A percentile compares a stretch with the other conserved stretches of the same genome.
phyloP scores from a whole-genome alignment of 768 basidiomycete genomes.

The Sarcomyxa edulis region DNA sequence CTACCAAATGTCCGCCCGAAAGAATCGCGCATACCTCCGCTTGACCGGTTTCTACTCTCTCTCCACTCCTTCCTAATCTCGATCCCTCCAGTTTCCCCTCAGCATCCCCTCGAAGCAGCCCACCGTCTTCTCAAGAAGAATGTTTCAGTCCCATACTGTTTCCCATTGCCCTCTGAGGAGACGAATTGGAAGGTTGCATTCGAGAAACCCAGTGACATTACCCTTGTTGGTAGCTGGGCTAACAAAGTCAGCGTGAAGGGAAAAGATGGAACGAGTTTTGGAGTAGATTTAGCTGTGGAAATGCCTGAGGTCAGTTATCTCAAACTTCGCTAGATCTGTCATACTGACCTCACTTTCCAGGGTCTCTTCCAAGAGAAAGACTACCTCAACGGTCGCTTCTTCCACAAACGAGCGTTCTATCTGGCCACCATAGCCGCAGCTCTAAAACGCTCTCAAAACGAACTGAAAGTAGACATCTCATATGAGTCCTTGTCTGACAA shows the following conservation, averaged over 20 bases:
- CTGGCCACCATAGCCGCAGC: slow-evolving; percentile 72
- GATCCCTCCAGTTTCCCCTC: slow-evolving; percentile 50
- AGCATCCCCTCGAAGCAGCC: slow-evolving; percentile 65
- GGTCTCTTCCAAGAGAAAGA: slow-evolving; percentile 94
- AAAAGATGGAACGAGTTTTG: slow-evolving; percentile 58
- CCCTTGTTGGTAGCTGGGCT: slow-evolving; percentile 83
- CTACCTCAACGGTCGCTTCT: slow-evolving; percentile 82
- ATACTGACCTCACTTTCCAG: slow-evolving; percentile 27
- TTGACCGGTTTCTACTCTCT: slow-evolving; percentile 64
- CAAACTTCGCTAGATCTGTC: neutral
- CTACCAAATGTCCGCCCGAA: slow-evolving; percentile 74
- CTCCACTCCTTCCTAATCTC: slow-evolving; percentile 63
- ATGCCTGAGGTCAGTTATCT: slow-evolving; percentile 70
- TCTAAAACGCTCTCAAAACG: slow-evolving; percentile 38
- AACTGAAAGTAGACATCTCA: slow-evolving; percentile 49
- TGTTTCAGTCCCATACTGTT: slow-evolving; percentile 62
- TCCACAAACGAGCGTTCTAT: slow-evolving; percentile 90
- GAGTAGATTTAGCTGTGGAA: slow-evolving; percentile 77
- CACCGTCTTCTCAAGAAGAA: slow-evolving; percentile 45
- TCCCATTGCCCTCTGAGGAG: slow-evolving; percentile 68
- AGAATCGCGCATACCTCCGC: slow-evolving; percentile 42
- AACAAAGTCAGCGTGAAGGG: slow-evolving; percentile 71
- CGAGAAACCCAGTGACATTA: slow-evolving; percentile 69
- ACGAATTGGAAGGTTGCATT: slow-evolving; percentile 89
- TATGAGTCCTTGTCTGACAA: slow-evolving; percentile 59